A percentile compares a stretch with the other conserved stretches of the same genome.
phyloP scores from a whole-genome alignment of 148 eudicot genomes.

The Talinum fruticosum region DNA sequence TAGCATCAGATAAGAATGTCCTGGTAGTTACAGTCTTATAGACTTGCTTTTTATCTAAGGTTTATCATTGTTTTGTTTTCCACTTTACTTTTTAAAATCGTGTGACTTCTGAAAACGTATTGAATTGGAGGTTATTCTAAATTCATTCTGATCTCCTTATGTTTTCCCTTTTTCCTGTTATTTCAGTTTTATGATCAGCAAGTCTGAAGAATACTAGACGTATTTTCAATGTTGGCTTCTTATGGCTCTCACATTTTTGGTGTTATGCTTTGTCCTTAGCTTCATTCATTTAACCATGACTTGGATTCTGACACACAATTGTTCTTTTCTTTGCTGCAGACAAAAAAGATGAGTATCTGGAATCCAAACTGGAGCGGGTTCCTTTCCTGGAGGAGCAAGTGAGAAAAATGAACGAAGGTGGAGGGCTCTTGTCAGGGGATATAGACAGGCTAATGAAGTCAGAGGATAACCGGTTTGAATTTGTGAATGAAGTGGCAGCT shows the following conservation, averaged over 20 bases:
- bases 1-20: neutral
- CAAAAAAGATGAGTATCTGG: constrained; percentile 31
- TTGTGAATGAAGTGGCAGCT: constrained; percentile 88
- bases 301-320: constrained; percentile 11
- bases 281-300: neutral
- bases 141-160: neutral
- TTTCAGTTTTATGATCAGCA: neutral
- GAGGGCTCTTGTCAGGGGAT: constrained; percentile 62
- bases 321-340: constrained; percentile 9
- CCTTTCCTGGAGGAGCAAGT: constrained; percentile 70
- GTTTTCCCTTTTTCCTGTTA: neutral
- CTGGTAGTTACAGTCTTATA: neutral
- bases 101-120: neutral
- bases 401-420: constrained; percentile 67
- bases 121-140: neutral
- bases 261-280: neutral
- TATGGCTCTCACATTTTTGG: neutral
- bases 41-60: no score
- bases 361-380: constrained; percentile 28
- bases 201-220: neutral
- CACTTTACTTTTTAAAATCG: no score
- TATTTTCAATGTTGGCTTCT: neutral
- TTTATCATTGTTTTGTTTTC: neutral
- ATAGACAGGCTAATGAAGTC: constrained; percentile 65
- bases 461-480: constrained; percentile 71